Conservation (phyloP, 2,329 filamentous ascomycete genomes). For the Basipetospora chlamydospora region DNA sequence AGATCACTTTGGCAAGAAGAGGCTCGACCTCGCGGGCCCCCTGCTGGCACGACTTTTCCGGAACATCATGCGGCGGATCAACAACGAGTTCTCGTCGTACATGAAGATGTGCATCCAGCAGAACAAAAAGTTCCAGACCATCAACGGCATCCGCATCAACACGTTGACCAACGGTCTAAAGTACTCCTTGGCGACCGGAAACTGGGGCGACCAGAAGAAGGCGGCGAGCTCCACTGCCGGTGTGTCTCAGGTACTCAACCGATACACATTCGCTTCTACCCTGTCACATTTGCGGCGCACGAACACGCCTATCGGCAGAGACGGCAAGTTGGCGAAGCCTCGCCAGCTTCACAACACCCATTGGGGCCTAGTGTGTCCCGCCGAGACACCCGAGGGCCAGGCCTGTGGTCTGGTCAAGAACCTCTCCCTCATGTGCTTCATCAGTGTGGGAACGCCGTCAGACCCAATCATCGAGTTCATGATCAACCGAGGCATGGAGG, state of each 20-base stretch:
- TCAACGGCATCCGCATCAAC: slow-evolving; percentile 77
- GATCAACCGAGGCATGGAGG: slow-evolving; percentile 89
- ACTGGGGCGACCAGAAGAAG: slow-evolving; percentile 99
- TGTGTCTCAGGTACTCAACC: slow-evolving; percentile 94
- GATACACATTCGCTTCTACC: slow-evolving; percentile 94
- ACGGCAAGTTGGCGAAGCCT: slow-evolving; percentile 96
- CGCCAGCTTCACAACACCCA: slow-evolving; percentile 97
- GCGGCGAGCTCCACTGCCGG: slow-evolving; percentile 87
- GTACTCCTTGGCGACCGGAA: slow-evolving; percentile 92
- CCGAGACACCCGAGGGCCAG: slow-evolving; percentile 95
- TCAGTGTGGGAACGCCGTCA: slow-evolving; percentile 85
- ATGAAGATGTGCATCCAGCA: slow-evolving; percentile 85
- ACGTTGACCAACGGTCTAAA: slow-evolving; percentile 90
- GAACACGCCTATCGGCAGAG: slow-evolving; percentile 93
- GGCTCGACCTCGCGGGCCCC: slow-evolving; percentile 85
- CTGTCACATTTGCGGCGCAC: slow-evolving; percentile 93
- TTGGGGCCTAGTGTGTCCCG: slow-evolving; percentile 94
- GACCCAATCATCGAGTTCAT: slow-evolving; percentile 90
- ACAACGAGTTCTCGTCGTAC: slow-evolving; percentile 79
- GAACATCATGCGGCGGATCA: slow-evolving; percentile 78
- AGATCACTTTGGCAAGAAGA: slow-evolving; percentile 98
- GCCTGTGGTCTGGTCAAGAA: slow-evolving; percentile 98
- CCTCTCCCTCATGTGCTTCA: slow-evolving; percentile 92
- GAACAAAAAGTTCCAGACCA: slow-evolving; percentile 77
- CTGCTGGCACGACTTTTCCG: slow-evolving; percentile 94